Conservation (phyloP, 257 asterid species). For the Nicotiana undulata region DNA sequence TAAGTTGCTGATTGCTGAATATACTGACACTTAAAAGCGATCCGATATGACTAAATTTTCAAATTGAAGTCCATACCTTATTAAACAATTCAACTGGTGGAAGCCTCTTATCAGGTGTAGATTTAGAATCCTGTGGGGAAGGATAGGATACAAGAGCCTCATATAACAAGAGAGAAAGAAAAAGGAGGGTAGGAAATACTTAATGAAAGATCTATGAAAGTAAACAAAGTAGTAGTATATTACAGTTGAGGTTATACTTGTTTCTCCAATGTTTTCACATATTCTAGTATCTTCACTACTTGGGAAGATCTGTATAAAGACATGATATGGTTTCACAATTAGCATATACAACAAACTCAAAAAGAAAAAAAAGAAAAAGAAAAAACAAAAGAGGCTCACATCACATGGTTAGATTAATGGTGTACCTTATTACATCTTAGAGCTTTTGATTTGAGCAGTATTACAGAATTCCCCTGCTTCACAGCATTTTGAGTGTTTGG, state of each 20-base stretch:
- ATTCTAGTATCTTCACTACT: constrained; percentile 14
- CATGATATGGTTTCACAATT: background rate
- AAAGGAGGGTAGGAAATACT: background rate
- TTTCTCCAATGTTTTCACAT: constrained; percentile 12
- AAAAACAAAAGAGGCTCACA: background rate
- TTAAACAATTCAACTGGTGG: constrained; percentile 47
- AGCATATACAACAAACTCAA: background rate
- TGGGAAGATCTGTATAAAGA: constrained; percentile 24
- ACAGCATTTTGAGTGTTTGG: constrained; percentile 12
- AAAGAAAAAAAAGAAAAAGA: too few species aligned
- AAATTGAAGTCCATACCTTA: constrained; percentile 33
- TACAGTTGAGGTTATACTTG: constrained; percentile 8
- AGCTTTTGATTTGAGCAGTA: constrained; percentile 13
- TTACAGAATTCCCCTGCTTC: constrained; percentile 21
- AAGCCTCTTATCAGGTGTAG: constrained; percentile 16
- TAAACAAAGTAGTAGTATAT: background rate
- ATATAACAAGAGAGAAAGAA: background rate
- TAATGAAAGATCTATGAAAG: background rate
- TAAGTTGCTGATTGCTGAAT: background rate
- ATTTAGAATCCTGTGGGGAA: constrained; percentile 33
- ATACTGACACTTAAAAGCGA: background rate
- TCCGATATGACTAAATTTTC: background rate
- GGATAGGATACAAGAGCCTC: background rate
- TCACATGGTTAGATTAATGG: background rate
- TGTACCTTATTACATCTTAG: constrained; percentile 21